Base-by-base conservation (phyloP, 2,329 filamentous ascomycete species). In the Arachnopeziza araneosa region DNA sequence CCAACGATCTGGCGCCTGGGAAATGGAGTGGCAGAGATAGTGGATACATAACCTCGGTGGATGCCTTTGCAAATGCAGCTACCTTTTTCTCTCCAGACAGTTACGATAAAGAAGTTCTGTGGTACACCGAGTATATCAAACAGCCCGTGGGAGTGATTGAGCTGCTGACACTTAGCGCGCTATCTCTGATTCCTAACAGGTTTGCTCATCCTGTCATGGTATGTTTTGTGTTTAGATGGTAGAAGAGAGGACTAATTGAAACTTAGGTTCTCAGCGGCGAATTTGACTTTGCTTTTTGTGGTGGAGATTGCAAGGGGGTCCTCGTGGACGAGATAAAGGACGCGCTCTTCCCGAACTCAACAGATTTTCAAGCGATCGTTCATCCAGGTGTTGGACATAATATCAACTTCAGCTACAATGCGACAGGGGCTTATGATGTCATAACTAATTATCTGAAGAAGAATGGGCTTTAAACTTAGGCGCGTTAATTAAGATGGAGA, bases 341-440 rank as follows among this genome's bases (percentile, higher is more conserved):
- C 10, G 24, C 5, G 4, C 50, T 48, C 23, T 64, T 60, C 55
- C 53, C 58, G 1, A 59, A 61, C 44, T 54, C 59, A 24, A 61
- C 44, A 10, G 59, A 61, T 51, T 54, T 62, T 21, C 44, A 57
- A 22, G 56, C 56, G 14, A 57, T 60, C n/a, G 44, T 72, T 6
- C 64, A 68, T 54, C 67, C 66, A 10, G 63, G 64, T 2, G 62
- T 64, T 48, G 68, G 67, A 22, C 68, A 71, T 62, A 67, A 66
- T 36, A 63, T 72, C 57, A 65, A 63, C 21, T 58, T 63, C 9
- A 57, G 55, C 19, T 57, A 55, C 19, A 65, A 63, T 19, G 63
- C 61, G 1, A 63, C 57, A 17, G 61, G 57, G 24, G 61, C 61
- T 14, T 65, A 63, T 49, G 24, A 26, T 7, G 52, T 57, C 19